phyloP scores from a whole-genome alignment of 1,284 basidiomycete genomes.

The Xerocomus nothofagi region DNA sequence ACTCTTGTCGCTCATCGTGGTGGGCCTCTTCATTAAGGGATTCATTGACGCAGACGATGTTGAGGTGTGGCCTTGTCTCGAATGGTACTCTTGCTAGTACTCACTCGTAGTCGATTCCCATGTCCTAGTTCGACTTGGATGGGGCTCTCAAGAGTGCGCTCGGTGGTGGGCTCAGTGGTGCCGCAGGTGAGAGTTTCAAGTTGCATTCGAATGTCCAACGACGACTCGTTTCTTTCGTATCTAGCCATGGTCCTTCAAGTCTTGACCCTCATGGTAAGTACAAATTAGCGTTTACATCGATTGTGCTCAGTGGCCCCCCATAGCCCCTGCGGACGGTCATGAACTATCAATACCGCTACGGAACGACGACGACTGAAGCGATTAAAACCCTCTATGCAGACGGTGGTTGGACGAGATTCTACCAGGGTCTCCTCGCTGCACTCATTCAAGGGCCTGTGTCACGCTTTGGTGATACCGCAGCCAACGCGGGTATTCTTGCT shows the following conservation, averaged over 20 bases:
- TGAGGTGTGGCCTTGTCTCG: slow-evolving; percentile 46
- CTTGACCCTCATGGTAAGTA: slow-evolving; percentile 71
- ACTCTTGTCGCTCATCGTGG: slow-evolving; percentile 36
- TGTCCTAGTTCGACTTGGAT: slow-evolving; percentile 70
- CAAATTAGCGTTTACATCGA: slow-evolving; percentile 2
- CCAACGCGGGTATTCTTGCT: slow-evolving; percentile 79
- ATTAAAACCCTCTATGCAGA: slow-evolving; percentile 68
- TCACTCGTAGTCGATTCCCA: slow-evolving; percentile 1
- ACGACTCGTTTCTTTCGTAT: background rate
- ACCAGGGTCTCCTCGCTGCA: slow-evolving; percentile 79
- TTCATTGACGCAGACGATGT: slow-evolving; percentile 68
- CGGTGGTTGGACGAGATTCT: slow-evolving; percentile 80
- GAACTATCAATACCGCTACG: slow-evolving; percentile 90
- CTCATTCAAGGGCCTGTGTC: slow-evolving; percentile 77
- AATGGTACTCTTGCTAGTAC: background rate
- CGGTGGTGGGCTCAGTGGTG: slow-evolving; percentile 84
- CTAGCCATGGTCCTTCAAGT: slow-evolving; percentile 89
- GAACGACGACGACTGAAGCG: slow-evolving; percentile 68
- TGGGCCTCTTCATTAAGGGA: slow-evolving; percentile 63
- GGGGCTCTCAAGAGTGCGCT: slow-evolving; percentile 76
- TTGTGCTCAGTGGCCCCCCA: slow-evolving; percentile 7
- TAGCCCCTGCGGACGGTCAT: slow-evolving; percentile 81
- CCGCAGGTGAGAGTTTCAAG: slow-evolving; percentile 53
- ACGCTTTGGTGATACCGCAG: slow-evolving; percentile 88
- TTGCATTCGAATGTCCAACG: background rate